Conservation (phyloP, 2,329 filamentous ascomycete species). For the Fusarium musae region DNA sequence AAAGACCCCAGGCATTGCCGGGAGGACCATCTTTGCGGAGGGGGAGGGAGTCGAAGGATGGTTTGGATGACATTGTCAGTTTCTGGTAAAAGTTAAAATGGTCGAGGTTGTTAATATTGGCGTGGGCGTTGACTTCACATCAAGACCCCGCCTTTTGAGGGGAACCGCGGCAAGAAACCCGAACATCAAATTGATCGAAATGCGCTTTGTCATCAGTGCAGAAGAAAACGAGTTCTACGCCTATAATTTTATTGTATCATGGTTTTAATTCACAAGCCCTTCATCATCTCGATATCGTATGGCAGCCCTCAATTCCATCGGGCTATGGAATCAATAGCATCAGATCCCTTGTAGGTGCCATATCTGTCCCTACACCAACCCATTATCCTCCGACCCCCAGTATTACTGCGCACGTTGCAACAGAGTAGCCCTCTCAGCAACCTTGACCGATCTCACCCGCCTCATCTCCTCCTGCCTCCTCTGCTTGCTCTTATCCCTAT, state of each 20-base stretch:
- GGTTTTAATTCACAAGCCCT: accelerated
- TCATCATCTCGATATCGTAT: accelerated
- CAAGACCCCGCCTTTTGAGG: slow-evolving; percentile 15
- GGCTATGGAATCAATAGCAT: background rate
- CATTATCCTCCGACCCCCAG: accelerated
- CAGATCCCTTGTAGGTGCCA: accelerated
- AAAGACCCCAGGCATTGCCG: slow-evolving; percentile 68
- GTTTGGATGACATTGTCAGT: slow-evolving; percentile 13
- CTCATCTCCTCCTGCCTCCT: background rate
- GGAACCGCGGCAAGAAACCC: slow-evolving; percentile 2
- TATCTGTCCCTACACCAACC: too few relatives aligned
- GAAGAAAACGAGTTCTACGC: accelerated
- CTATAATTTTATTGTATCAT: accelerated
- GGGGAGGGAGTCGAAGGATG: slow-evolving; percentile 58
- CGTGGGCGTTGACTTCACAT: background rate
- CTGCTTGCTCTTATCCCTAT: background rate
- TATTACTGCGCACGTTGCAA: background rate
- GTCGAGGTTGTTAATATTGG: background rate
- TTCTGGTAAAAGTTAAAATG: too few relatives aligned
- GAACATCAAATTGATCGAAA: background rate
- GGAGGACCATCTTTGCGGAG: slow-evolving; percentile 60
- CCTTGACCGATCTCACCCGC: background rate
- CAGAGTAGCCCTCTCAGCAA: background rate
- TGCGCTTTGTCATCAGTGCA: background rate
- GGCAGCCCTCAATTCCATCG: accelerated